A percentile compares a stretch with the other conserved stretches of the same genome.
Conservation (phyloP, 2,329 filamentous ascomycete species). For the Myriosclerotinia scirpicola region DNA sequence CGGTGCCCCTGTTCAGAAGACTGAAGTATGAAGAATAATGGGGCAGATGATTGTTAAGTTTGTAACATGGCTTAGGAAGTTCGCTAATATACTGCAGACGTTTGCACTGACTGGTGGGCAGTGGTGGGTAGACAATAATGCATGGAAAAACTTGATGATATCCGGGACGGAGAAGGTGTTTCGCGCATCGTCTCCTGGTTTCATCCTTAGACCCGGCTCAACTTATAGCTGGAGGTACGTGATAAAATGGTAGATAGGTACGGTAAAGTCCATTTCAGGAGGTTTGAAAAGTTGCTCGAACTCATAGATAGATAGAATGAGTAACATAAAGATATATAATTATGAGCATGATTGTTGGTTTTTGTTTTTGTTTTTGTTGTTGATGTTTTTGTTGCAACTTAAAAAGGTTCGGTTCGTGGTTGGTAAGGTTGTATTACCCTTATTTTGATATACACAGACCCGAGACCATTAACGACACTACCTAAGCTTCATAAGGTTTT, state of each 20-base stretch:
- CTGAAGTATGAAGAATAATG: neutral
- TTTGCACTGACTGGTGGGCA: conserved; percentile 2
- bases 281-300: neutral
- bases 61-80: neutral
- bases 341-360: neutral
- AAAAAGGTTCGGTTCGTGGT: neutral
- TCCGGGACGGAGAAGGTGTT: conserved; percentile 21
- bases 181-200: conserved; percentile 22
- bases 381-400: neutral
- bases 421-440: neutral
- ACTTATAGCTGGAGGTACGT: no score
- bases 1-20: conserved; percentile 2
- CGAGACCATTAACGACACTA: neutral
- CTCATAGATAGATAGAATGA: neutral
- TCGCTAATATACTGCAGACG: neutral
- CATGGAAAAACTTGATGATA: conserved; percentile 14
- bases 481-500: neutral
- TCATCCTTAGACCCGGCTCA: conserved; percentile 20
- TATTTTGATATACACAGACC: no score
- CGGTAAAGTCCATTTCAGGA: neutral
- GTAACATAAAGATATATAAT: neutral
- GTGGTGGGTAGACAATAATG: conserved; percentile 5
- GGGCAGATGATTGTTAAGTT: neutral
- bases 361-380: neutral
- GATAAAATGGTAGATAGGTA: conserved; percentile 4